Evolutionary conservation across 2,329 filamentous ascomycete genomes (phyloP), one percentile per base, ranked within the genome.

Genomic region (Lachnellula occidentalis): DNA sequence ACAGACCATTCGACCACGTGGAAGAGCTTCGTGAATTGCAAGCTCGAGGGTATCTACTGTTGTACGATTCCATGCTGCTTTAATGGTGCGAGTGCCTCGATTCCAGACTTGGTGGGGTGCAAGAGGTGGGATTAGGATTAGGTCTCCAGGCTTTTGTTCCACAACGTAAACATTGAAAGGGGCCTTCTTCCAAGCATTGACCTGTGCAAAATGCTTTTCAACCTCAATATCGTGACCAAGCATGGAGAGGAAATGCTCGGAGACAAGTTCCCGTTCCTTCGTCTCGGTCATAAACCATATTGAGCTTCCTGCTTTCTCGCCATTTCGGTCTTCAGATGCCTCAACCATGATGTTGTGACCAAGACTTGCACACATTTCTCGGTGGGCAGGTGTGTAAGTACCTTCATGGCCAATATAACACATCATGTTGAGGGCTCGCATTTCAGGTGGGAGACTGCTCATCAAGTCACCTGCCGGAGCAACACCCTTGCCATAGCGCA

Each of bases 301-400:
- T 0, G 94, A 96, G 52, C 89, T 95, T 1, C 94, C 94, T 1
- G 87, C 82, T 59, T 85, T 88, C 67, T 94, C 89, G 4, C 87
- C 89, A 49, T 87, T 78, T 52, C 86, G 81, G 17, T 81, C 75
- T 2, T 82, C 75, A 1, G 92, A 97, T 2, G 91, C 85, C 61
- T 96, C 90, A 2, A 99, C 91, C 94, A 99, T 97, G 64, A 99
- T 92, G 67, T 99, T 99, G 62, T 99, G 94, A 0, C 94, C 92
- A 12, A 97, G 74, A 36, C 88, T 95, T 12, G 90, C 94, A 71
- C 94, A 99, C 94, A 99, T 99, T 70, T 99, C 94, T 61, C 90
- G 84, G 72, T 99, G 94, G 0, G 92, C 86, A 9, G 94, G 92
- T 0, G 94, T 99, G 67, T 92, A 97, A 1, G 94, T 99, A 5